Base-by-base conservation (phyloP, 306 rosid species). In the Begonia masoniana region DNA sequence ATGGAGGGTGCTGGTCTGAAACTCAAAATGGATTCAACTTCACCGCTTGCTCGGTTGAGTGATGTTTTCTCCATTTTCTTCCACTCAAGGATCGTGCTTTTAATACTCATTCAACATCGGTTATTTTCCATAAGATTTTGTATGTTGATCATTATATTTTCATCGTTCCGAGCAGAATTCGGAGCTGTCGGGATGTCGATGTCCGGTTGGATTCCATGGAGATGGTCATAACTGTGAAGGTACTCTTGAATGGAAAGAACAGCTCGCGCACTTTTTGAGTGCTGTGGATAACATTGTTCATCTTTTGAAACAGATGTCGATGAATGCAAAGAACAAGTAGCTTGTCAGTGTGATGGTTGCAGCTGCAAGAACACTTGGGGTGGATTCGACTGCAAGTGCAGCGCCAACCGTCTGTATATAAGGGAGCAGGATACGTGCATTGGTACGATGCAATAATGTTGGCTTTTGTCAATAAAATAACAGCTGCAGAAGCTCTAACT, bases 31-130 rank as follows among this genome's bases (percentile, higher is more conserved):
- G 62, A 62, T 41, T 62, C 9, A 56, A 74, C 54, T 68, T 68
- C 78, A 77, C 99, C 2, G 96, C 99, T 63, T 91, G 99, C 76
- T 85, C 86, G 81, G 99, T 91, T 89, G 64, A 79, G 99, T 86
- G 78, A 51, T 14, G 62, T 59, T 62, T 36, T 61, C 54, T 62
- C 23, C 58, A 43, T 7, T 56, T 39, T 57, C 35, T 36, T 52
- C 56, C 46, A 49, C 41, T 2, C 47, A 60, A 60, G 24, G 24
- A 21, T 21, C n/a, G n/a, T n/a, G n/a, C 24, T 21, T 21, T 21
- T 21, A 2, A 21, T 0, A 21, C 4, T 21, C 4, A 21, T 21
- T 21, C 24, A 17, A 17, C 19, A 17, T 17, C 19, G 19, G 19
- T 17, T 17, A 17, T 17, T 17, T 17, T 17, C 19, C 19, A 17